Conservation (phyloP, 352 stramenopile species). For the Pythium biforme region DNA sequence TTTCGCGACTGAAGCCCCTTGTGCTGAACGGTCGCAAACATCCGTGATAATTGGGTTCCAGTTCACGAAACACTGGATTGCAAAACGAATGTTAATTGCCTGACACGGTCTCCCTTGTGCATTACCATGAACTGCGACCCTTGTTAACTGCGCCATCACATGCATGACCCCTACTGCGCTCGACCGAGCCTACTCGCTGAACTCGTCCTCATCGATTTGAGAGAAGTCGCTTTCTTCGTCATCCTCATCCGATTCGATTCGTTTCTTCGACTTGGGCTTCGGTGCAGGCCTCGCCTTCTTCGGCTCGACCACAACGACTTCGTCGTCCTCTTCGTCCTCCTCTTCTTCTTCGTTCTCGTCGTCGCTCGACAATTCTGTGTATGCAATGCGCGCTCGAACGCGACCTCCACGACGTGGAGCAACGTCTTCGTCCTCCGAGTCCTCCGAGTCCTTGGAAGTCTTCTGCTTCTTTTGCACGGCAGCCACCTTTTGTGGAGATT, state of each 20-base stretch:
- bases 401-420: slow-evolving; percentile 23
- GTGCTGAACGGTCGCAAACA: slow-evolving; percentile 19
- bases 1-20: slow-evolving; percentile 40
- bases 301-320: slow-evolving; percentile 18
- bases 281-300: slow-evolving; percentile 14
- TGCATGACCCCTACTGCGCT: background rate
- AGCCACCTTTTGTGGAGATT: slow-evolving; percentile 32
- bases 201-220: slow-evolving; percentile 37
- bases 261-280: slow-evolving; percentile 27
- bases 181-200: slow-evolving; percentile 56
- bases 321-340: slow-evolving; percentile 27
- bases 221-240: slow-evolving; percentile 52
- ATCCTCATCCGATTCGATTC: slow-evolving; percentile 23
- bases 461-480: slow-evolving; percentile 42
- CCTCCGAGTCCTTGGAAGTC: slow-evolving; percentile 21
- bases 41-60: slow-evolving; percentile 1
- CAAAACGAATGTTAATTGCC: background rate
- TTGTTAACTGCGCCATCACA: background rate
- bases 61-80: background rate
- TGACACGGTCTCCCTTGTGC: slow-evolving; percentile 9
- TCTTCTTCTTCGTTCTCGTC: slow-evolving; percentile 40
- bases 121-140: background rate
- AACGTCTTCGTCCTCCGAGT: slow-evolving; percentile 22
- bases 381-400: slow-evolving; percentile 27
- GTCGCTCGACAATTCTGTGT: slow-evolving; percentile 56